Base-by-base conservation (phyloP, 352 stramenopile species). In the Pythium plurisporium region DNA sequence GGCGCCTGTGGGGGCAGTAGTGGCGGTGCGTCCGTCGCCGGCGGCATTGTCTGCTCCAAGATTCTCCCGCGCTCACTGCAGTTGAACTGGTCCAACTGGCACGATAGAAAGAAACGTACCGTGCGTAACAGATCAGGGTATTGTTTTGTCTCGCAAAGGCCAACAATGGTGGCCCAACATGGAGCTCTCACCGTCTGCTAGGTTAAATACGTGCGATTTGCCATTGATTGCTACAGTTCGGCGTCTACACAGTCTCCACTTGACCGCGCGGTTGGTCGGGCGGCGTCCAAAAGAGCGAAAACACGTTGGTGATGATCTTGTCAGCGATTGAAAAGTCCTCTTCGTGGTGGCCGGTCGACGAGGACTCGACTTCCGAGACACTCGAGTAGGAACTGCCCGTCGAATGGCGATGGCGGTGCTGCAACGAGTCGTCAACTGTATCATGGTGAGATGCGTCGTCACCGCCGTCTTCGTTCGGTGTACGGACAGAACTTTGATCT, bases 231-330 rank as follows among this genome's bases (percentile, higher is more conserved):
- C 14, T 41, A 37, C n/a, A n/a, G n/a, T n/a, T n/a, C n/a, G n/a
- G n/a, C n/a, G 11, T 14, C n/a, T 59, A 70, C 0, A 70, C 63
- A 1, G 57, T 70, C 57, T 70, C 51, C 0, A 70, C 63, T 57
- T 70, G 63, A 31, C 45, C 42, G 14, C 44, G 50, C 4, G 44
- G 31, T 11, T 41, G 63, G 17, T 65, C 56, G 15, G 63, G 63
- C 8, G 79, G 53, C 20, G 75, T 78, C 84, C 84, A 94, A 36
- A 92, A 89, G 10, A 94, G 67, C 15, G 84, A 90, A 60, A 94
- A 94, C 5, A 94, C 58, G 58, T 86, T 89, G 17, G 80, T 89
- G 69, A 94, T 90, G 57, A 94, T 89, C 25, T 81, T 72, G 61
- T 94, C 84, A 5, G 84, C 82, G 15, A 92, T 64, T 26, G 77